Evolutionary conservation across 495 filamentous ascomycete species (phyloP).

Genomic region (Talaromyces borbonicus): DNA sequence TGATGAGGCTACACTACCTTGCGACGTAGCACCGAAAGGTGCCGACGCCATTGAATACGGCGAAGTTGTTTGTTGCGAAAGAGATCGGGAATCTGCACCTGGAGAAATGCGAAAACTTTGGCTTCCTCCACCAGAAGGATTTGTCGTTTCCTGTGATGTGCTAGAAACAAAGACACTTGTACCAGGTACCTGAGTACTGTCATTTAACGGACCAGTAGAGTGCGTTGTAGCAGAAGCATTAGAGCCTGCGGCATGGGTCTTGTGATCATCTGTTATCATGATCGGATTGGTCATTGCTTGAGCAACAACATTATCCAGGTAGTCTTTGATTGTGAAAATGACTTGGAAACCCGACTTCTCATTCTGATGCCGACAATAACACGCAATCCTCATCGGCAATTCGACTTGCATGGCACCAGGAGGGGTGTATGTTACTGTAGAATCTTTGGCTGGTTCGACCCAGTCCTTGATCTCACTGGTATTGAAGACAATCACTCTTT

Average conservation of each 20-base stretch:
- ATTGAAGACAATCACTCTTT: constrained; percentile 88
- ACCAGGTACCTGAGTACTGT: constrained; percentile 35
- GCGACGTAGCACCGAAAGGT: constrained; percentile 24
- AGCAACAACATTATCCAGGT: constrained; percentile 59
- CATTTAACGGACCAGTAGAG: constrained; percentile 28
- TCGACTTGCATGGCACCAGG: constrained; percentile 62
- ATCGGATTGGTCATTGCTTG: constrained; percentile 81
- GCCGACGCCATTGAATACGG: constrained; percentile 31
- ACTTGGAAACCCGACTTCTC: constrained; percentile 91
- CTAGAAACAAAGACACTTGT: constrained; percentile 36
- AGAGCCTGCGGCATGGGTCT: constrained; percentile 48
- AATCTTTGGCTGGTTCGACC: constrained; percentile 45
- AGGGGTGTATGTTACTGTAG: constrained; percentile 31
- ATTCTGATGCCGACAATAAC: constrained; percentile 88
- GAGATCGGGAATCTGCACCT: constrained; percentile 43
- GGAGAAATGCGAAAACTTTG: constrained; percentile 23
- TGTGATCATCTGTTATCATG: constrained; percentile 96
- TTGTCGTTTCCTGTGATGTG: constrained; percentile 20
- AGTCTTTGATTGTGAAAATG: constrained; percentile 87
- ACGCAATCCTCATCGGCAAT: constrained; percentile 90
- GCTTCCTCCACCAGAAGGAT: constrained; percentile 15
- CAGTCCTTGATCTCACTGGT: constrained; percentile 84
- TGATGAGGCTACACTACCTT: constrained; percentile 32
- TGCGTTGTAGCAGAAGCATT: constrained; percentile 29
- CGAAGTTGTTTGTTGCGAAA: constrained; percentile 40